Evolutionary conservation across 2,329 filamentous ascomycete species (phyloP), one percentile per base, ranked within the genome.

Genomic region (Aspergillus vadensis): DNA sequence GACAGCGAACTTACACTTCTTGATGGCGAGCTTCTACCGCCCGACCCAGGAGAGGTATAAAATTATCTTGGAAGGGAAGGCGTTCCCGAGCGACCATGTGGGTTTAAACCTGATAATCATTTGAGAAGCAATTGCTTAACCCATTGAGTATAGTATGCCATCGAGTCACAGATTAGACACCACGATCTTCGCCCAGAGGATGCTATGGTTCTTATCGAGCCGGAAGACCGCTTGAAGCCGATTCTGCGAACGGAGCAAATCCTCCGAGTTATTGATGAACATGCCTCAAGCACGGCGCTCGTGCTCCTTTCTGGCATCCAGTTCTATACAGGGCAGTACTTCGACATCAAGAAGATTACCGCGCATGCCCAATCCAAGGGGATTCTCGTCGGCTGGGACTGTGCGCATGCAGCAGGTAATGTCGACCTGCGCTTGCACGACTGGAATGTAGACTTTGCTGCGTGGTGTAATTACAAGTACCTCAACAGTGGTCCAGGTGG

Each of bases 381-480:
- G 54, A 86, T 96, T 47, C 75, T 87, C 1, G 87, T 95, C 4
- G 91, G 92, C 25, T 97, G 92, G 92, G 92, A 96, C 72, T 86
- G 95, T 25, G 92, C 92, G 0, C 92, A 96, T 74, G 91, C 91
- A 0, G 90, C 86, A 21, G 92, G 92, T 32, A 97, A 97, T 71
- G 90, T 96, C 2, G 87, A 90, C 43, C 77, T 97, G 17, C 78
- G 82, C 60, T 82, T 97, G 19, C 92, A 96, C 75, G 91, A 94
- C 68, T 97, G 92, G 92, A 84, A 90, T 66, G 91, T 96, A 36
- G 92, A 97, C 74, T 96, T 96, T 70, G 92, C 93, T 15, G 91
- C 86, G 57, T 97, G 92, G 92, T 97, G 92, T 77, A 93, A 89
- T 17, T 97, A 97, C 83, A 97, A 97, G 79, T 97, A 97, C 79